These are phyloP conservation scores for Ophiorrhiza pumila DNA, from an alignment of 257 asterid species.

Conservation along the genomic window DNA sequence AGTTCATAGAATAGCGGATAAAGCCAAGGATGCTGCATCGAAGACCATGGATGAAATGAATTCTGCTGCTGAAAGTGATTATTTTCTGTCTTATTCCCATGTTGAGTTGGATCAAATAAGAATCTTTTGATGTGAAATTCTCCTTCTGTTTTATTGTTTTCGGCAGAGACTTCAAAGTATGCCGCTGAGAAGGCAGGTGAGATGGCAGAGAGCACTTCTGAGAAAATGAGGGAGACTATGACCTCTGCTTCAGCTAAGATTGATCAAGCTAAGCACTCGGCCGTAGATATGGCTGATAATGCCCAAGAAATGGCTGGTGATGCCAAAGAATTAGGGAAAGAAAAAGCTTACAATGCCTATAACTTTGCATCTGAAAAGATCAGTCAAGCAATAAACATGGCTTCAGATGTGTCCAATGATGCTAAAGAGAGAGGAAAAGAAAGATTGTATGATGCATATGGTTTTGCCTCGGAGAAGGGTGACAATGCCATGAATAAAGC, in stretches of 20 bases:
- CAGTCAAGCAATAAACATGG: slow-evolving; percentile 25
- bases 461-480: slow-evolving; percentile 15
- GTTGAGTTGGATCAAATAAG: not conserved
- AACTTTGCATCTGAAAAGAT: slow-evolving; percentile 30
- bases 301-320: not conserved
- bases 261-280: not conserved
- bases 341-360: slow-evolving; percentile 27
- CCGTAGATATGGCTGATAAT: not conserved
- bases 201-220: slow-evolving; percentile 16
- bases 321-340: slow-evolving; percentile 23
- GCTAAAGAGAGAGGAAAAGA: slow-evolving; percentile 22
- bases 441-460: slow-evolving; percentile 21
- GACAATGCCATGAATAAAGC: slow-evolving; percentile 20
- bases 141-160: not conserved
- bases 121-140: not conserved
- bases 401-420: slow-evolving; percentile 22
- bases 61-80: slow-evolving; percentile 45
- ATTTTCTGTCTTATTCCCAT: not conserved
- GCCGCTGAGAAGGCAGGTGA: slow-evolving; percentile 46
- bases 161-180: slow-evolving; percentile 43
- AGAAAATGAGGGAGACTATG: slow-evolving; percentile 1
- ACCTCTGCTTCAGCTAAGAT: slow-evolving; percentile 2
- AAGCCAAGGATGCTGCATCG: slow-evolving; percentile 45
- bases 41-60: slow-evolving; percentile 33
- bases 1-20: slow-evolving; percentile 26